Conservation (phyloP, 345 rosid species). For the Eucalyptus pauciflora region DNA sequence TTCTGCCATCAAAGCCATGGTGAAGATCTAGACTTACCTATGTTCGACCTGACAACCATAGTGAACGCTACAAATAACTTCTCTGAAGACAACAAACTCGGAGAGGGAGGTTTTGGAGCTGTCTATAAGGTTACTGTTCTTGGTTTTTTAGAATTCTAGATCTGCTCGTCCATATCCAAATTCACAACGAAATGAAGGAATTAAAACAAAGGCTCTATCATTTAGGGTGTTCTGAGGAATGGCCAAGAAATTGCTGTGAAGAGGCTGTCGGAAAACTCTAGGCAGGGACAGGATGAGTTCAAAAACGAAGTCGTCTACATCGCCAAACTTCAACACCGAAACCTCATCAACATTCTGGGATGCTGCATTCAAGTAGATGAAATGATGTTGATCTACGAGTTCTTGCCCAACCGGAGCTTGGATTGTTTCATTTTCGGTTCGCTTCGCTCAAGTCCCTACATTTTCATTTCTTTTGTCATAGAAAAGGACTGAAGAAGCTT, state of each 20-base stretch:
- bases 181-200: not conserved
- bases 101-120: constrained; percentile 4
- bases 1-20: not conserved
- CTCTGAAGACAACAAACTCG: not conserved
- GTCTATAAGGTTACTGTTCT: not conserved
- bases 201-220: not conserved
- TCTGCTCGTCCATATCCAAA: not conserved
- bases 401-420: not conserved
- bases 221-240: not conserved
- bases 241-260: constrained; percentile 1
- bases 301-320: not conserved
- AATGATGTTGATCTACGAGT: not conserved
- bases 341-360: not conserved
- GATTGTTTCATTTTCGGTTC: not conserved
- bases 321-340: not conserved
- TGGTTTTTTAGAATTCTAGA: not conserved
- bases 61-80: not conserved
- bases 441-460: not conserved
- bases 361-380: not conserved
- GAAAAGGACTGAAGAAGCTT: not conserved
- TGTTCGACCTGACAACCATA: not conserved
- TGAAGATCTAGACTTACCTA: not conserved
- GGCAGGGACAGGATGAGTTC: not conserved
- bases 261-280: not conserved
- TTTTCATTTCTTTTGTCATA: not conserved